Percentiles rank a stretch among this genome's conserved stretches.
These are phyloP conservation scores for Aspergillus nidulans DNA, from an alignment of 495 filamentous ascomycete genomes.

Conservation along the genomic window DNA sequence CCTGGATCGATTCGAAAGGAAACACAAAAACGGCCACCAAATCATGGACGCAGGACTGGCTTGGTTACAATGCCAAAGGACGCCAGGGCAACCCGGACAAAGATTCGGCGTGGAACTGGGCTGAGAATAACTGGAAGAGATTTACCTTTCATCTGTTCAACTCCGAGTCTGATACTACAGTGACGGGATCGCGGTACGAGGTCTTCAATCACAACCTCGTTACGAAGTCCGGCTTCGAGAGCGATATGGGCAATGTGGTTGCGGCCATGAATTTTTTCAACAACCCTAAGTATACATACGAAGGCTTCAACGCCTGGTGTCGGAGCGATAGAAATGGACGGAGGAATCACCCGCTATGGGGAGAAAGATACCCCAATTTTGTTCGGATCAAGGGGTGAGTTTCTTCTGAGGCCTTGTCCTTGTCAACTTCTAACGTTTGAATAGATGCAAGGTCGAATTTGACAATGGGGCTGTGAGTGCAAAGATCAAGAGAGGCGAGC, in stretches of 20 bases:
- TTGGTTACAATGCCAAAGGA: neutral
- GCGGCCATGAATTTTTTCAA: neutral
- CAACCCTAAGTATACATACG: neutral
- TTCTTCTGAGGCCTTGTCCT: no score
- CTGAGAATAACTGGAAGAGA: neutral
- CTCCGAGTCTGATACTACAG: neutral
- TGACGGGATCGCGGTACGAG: neutral
- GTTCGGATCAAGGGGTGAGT: no score
- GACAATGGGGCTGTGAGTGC: neutral
- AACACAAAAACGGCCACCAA: neutral
- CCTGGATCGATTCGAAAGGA: conserved; percentile 1
- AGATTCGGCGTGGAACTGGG: conserved; percentile 5
- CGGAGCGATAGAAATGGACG: no score
- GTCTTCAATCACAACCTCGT: neutral
- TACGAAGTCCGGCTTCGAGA: neutral
- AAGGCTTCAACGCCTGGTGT: no score
- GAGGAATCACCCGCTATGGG: no score
- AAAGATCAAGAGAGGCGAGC: neutral
- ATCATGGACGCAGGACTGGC: neutral
- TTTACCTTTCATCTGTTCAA: conserved; percentile 6
- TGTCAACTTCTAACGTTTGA: neutral
- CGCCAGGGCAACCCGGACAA: neutral
- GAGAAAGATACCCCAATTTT: no score
- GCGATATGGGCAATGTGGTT: neutral
- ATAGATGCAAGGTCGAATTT: neutral